phyloP scores from a whole-genome alignment of 257 asterid genomes.

The Solanum etuberosum region DNA sequence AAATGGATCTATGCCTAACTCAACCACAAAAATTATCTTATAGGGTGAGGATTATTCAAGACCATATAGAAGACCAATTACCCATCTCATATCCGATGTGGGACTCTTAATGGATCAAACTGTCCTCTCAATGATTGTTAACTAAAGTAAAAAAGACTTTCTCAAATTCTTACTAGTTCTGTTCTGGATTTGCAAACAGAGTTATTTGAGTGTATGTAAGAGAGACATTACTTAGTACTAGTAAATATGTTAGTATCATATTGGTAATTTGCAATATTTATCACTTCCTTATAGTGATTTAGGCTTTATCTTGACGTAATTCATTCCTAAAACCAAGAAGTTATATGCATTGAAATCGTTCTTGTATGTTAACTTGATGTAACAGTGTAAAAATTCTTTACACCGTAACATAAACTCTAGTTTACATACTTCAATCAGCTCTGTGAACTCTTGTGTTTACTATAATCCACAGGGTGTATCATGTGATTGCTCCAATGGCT shows the following conservation, averaged over 20 bases:
- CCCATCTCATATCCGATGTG: background rate
- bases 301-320: background rate
- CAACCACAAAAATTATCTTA: background rate
- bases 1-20: background rate
- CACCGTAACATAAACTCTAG: background rate
- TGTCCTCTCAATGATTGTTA: background rate
- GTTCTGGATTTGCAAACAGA: background rate
- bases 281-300: background rate
- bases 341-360: background rate
- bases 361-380: background rate
- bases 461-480: slow-evolving; percentile 18
- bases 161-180: background rate
- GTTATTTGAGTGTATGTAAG: background rate
- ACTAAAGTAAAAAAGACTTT: background rate
- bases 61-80: background rate
- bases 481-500: slow-evolving; percentile 24
- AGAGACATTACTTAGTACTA: background rate
- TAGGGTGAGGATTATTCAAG: background rate
- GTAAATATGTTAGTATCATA: background rate
- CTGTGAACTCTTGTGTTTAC: background rate
- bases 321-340: background rate
- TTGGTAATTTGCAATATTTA: background rate
- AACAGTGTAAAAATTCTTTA: background rate
- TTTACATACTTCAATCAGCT: background rate
- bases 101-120: background rate